A percentile compares a stretch with the other conserved stretches of the same genome.
Conservation (phyloP, 352 stramenopile species). For the Pythium volutum region DNA sequence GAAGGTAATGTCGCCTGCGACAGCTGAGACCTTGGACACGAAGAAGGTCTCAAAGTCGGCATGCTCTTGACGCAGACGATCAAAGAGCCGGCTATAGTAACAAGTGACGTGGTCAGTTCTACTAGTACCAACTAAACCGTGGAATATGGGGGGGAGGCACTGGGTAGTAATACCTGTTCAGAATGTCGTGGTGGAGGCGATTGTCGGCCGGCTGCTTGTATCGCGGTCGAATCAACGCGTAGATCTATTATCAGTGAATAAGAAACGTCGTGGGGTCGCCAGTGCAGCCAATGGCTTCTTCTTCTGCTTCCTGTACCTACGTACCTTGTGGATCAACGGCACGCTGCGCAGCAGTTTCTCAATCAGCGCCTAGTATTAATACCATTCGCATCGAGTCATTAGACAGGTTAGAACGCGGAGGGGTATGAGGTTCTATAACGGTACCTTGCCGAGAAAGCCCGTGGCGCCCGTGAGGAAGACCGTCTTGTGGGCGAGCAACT, state of each 20-base stretch:
- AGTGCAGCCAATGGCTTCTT: too few species aligned
- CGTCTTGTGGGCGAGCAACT: slow-evolving; percentile 26
- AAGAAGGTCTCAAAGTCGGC: not conserved
- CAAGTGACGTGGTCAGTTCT: too few species aligned
- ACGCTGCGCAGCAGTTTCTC: slow-evolving; percentile 69
- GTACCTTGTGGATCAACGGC: slow-evolving; percentile 36
- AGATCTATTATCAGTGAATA: too few species aligned
- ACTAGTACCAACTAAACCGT: too few species aligned
- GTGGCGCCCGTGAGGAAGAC: slow-evolving; percentile 79
- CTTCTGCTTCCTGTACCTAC: too few species aligned
- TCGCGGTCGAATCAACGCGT: not conserved
- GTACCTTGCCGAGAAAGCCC: slow-evolving; percentile 80
- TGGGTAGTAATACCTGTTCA: too few species aligned
- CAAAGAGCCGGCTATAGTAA: not conserved
- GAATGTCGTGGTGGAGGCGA: not conserved
- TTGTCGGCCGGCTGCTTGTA: not conserved
- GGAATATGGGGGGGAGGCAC: too few species aligned
- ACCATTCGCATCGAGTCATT: too few species aligned
- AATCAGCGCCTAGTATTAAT: too few species aligned
- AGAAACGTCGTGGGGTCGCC: too few species aligned
- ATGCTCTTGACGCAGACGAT: not conserved
- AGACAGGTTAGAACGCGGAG: too few species aligned
- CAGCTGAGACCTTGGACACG: slow-evolving; percentile 58
- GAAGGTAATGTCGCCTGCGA: slow-evolving; percentile 64
- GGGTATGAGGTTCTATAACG: too few species aligned